Evolutionary conservation across 2,329 filamentous ascomycete species (phyloP), one percentile per base, ranked within the genome.

Genomic region (Huntiella savannae): DNA sequence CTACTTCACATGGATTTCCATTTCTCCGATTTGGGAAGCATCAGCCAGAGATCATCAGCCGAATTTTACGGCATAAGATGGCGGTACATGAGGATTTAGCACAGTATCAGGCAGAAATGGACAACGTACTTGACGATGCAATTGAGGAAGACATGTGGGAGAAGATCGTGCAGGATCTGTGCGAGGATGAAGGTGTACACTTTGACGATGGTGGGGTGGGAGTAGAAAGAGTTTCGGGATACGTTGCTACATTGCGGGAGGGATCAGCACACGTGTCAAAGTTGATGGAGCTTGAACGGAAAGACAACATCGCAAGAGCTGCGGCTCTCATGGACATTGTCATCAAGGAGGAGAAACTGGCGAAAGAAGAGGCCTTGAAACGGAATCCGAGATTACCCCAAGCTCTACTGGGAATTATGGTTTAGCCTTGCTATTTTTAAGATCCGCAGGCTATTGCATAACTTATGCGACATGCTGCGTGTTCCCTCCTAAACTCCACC

Each of bases 21-120:
- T 79, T 86, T 54, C 58, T 88, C 22, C 73, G 82, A 33, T 60
- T 79, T 39, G 68, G 63, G 51, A 82, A 80, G 57, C 76, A 77
- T 4, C 78, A 86, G 57, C 70, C 77, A 2, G 56, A 57, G 1
- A 59, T 60, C n/a, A 59, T 87, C 15, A 70, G 67, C n/a, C 62
- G 69, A 6, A 66, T 78, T 12, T 54, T 87, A 2, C 62, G 65
- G 7, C 73, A 72, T 54, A 58, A 69, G 13, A 50, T 56, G 3
- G 56, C 60, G 35, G 67, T 68, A n/a, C 59, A 65, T 38, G 56
- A 57, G 39, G 60, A 66, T 12, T 57, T 69, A 10, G 49, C 61
- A 40, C 55, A 55, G 12, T 54, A 65, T 1, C 51, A 63, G 6
- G 54, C 60, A 5, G 53, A 74, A 16, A 55, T 60, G 7, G 63